A percentile compares a stretch with the other conserved stretches of the same genome.
These are phyloP conservation scores for Coemansia sp. DNA, from an alignment of 192 early-diverging fungal species.

Conservation along the genomic window DNA sequence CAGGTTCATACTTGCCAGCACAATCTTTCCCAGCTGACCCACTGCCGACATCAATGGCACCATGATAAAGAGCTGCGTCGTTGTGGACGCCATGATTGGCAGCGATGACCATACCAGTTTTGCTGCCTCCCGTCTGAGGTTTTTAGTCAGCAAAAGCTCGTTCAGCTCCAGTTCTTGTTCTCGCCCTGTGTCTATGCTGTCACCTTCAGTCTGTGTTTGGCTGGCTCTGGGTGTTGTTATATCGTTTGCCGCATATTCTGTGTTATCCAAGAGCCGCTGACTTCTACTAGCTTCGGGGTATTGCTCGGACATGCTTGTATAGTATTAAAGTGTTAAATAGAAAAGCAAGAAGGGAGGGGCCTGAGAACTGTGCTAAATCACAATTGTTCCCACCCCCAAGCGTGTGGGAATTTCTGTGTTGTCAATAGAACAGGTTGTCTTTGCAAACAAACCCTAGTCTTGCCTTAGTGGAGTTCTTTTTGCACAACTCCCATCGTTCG, in stretches of 20 bases:
- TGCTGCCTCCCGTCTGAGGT: constrained; percentile 14
- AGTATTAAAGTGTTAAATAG: neutral
- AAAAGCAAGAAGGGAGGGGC: neutral
- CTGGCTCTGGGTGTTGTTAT: neutral
- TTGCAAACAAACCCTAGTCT: too few species aligned
- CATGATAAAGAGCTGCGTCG: constrained; percentile 39
- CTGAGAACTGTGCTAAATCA: neutral
- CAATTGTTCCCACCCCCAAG: too few species aligned
- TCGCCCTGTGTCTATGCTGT: neutral
- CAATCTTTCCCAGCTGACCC: constrained; percentile 60
- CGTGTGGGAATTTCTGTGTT: neutral
- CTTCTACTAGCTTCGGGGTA: neutral
- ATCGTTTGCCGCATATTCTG: neutral
- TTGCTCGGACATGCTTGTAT: neutral
- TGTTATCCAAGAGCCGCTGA: neutral
- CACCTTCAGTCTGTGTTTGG: neutral
- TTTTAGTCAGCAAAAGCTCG: constrained; percentile 9
- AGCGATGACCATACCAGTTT: constrained; percentile 27
- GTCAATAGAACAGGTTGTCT: too few species aligned
- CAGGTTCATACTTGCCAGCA: constrained; percentile 69
- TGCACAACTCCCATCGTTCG: too few species aligned
- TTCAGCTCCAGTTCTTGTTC: constrained; percentile 1
- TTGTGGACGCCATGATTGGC: constrained; percentile 39
- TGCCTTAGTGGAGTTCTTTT: too few species aligned
- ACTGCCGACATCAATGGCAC: constrained; percentile 50